Conservation (phyloP, 2,329 filamentous ascomycete genomes). For the Cryphonectria carpinicola region DNA sequence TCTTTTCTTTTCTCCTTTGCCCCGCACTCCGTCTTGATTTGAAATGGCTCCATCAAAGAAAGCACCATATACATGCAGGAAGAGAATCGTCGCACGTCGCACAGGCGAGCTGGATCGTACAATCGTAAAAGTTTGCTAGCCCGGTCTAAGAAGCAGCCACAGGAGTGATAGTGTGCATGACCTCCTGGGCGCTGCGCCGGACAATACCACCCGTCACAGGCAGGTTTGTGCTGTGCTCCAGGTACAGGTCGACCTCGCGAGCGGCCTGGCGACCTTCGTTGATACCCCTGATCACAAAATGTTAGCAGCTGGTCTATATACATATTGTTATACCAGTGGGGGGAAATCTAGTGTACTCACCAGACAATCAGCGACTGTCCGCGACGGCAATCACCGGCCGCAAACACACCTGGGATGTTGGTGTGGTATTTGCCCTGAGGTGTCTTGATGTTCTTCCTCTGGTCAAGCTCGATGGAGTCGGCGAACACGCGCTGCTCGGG, state of each 20-base stretch:
- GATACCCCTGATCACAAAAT: slow-evolving; percentile 69
- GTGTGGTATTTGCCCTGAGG: slow-evolving; percentile 84
- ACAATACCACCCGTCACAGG: slow-evolving; percentile 93
- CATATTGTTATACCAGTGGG: slow-evolving; percentile 11
- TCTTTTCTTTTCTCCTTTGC: slow-evolving; percentile 10
- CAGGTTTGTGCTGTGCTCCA: slow-evolving; percentile 77
- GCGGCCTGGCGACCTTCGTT: slow-evolving; percentile 94
- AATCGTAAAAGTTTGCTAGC: slow-evolving; percentile 11
- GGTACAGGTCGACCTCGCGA: slow-evolving; percentile 87
- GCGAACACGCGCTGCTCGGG: slow-evolving; percentile 85
- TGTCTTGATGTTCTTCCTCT: slow-evolving; percentile 96
- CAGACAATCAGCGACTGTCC: slow-evolving; percentile 96
- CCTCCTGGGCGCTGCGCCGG: slow-evolving; percentile 77
- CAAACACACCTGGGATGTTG: slow-evolving; percentile 86
- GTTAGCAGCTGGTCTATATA: slow-evolving; percentile 39
- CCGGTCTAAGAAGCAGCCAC: slow-evolving; percentile 29
- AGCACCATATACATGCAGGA: slow-evolving; percentile 11
- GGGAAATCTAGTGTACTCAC: slow-evolving; percentile 55
- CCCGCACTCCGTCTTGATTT: slow-evolving; percentile 6
- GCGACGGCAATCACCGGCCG: slow-evolving; percentile 91
- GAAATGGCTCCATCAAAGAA: slow-evolving; percentile 8
- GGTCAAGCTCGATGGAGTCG: slow-evolving; percentile 87
- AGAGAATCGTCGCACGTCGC: slow-evolving; percentile 6
- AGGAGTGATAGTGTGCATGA: slow-evolving; percentile 49
- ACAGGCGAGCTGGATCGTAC: slow-evolving; percentile 11